phyloP scores from a whole-genome alignment of 192 early-diverging fungal genomes.

The Backusella macrospora region DNA sequence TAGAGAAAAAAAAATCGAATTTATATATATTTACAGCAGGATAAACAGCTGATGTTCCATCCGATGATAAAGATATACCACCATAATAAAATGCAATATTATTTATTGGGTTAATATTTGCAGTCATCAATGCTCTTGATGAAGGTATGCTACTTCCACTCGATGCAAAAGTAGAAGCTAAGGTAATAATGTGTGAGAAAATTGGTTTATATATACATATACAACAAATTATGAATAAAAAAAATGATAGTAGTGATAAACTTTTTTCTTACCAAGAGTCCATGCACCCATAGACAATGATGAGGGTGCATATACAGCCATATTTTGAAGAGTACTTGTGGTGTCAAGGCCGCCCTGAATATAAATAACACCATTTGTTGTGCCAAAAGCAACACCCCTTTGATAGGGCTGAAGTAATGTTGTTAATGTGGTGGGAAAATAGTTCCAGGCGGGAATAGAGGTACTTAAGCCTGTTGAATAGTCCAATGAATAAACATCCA shows the following conservation, averaged over 20 bases:
- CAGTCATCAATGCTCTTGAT: constrained; percentile 1
- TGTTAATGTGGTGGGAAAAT: background rate
- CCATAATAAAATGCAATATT: constrained; percentile 20
- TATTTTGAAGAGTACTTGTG: background rate
- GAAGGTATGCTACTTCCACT: constrained; percentile 3
- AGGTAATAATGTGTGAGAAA: too few species aligned
- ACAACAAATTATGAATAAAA: too few species aligned
- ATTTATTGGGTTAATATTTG: background rate
- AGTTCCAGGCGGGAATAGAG: background rate
- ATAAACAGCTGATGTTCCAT: background rate
- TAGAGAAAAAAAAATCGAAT: background rate
- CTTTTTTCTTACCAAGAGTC: background rate
- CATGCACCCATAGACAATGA: background rate
- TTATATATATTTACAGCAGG: constrained; percentile 5
- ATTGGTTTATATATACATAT: background rate
- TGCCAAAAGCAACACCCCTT: background rate
- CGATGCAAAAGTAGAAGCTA: background rate
- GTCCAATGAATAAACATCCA: background rate
- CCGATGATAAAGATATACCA: constrained; percentile 2
- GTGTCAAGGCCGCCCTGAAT: background rate
- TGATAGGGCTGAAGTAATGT: background rate
- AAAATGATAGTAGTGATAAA: background rate
- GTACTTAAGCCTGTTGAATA: background rate
- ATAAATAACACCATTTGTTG: background rate
- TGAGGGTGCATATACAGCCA: background rate